Evolutionary conservation across 306 rosid genomes (phyloP), one percentile per base, ranked within the genome.

Genomic region (Sindora glabra): DNA sequence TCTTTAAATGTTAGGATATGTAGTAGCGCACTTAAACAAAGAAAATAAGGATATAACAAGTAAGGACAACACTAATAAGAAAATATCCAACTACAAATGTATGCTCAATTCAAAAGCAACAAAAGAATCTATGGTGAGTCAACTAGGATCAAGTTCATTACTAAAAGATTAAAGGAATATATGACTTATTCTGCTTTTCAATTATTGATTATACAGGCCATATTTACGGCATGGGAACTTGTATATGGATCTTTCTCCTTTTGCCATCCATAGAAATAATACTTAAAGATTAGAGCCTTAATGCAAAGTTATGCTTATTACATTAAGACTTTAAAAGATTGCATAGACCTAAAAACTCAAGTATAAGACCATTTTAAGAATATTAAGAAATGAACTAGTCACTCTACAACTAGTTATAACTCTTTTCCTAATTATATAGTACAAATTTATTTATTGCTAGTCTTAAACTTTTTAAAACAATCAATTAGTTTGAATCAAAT

Each of bases 171-270:
- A 13, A 6, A 32, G 13, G 2, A 3, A 16, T 10, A 40, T 17
- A 13, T n/a, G 27, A 2, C 6, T 14, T 6, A 12, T 13, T 12
- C 14, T 2, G 0, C 1, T 34, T 2, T 36, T 6, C 24, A 19
- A 1, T 4, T 52, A 7, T 39, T 38, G 60, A 25, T 6, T 40
- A 23, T 58, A 7, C 6, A 81, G 86, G 86, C 78, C 3, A 81
- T 67, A 36, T 67, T 81, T 59, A 81, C 83, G 8, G 70, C 65
- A 59, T 77, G 83, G 86, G 86, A 81, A 44, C 78, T 76, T 0
- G 76, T 78, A 4, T 83, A 81, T 22, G 83, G 81, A 17, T 54
- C 51, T 19, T 81, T 81, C 56, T 61, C 27, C 61, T 81, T 81
- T 10, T 33, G 68, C 7, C 86, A 81, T 44, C 86, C 86, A 1